Evolutionary conservation across 345 rosid species (phyloP).

Genomic region (Citrus australasica): DNA sequence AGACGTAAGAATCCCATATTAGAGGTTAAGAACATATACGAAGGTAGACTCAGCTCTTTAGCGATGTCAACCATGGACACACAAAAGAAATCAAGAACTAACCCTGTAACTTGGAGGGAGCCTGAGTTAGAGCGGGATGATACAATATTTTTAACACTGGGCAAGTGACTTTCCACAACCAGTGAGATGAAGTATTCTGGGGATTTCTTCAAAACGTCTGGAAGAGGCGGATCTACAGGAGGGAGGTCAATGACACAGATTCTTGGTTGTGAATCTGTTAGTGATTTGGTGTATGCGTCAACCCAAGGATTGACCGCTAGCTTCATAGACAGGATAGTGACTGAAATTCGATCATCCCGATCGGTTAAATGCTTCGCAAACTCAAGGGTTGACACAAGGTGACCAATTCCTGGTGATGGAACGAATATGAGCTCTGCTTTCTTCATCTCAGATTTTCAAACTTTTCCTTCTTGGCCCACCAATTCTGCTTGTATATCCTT

Average conservation of each 20-base stretch:
- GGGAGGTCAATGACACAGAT: constrained; percentile 35
- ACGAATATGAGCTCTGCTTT: constrained; percentile 34
- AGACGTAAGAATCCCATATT: constrained; percentile 37
- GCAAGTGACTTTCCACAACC: constrained; percentile 16
- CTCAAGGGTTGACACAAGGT: constrained; percentile 44
- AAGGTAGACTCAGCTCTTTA: constrained; percentile 41
- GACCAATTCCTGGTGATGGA: constrained; percentile 40
- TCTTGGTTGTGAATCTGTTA: constrained; percentile 22
- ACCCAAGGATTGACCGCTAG: background rate
- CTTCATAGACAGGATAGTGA: constrained; percentile 30
- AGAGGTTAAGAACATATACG: constrained; percentile 39
- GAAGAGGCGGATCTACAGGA: constrained; percentile 21
- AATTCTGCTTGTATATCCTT: background rate
- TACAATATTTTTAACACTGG: constrained; percentile 14
- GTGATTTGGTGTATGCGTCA: constrained; percentile 15
- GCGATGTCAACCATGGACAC: constrained; percentile 40
- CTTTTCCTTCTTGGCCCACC: background rate
- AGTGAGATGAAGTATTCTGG: constrained; percentile 2
- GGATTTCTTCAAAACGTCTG: constrained; percentile 18
- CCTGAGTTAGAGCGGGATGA: constrained; percentile 15
- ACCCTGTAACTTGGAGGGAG: constrained; percentile 30
- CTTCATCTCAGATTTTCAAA: constrained; percentile 15
- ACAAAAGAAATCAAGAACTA: constrained; percentile 51
- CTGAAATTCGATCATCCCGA: constrained; percentile 25
- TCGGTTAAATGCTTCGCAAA: constrained; percentile 40